Conservation (phyloP, 306 rosid species). For the Pyrus betulifolia region DNA sequence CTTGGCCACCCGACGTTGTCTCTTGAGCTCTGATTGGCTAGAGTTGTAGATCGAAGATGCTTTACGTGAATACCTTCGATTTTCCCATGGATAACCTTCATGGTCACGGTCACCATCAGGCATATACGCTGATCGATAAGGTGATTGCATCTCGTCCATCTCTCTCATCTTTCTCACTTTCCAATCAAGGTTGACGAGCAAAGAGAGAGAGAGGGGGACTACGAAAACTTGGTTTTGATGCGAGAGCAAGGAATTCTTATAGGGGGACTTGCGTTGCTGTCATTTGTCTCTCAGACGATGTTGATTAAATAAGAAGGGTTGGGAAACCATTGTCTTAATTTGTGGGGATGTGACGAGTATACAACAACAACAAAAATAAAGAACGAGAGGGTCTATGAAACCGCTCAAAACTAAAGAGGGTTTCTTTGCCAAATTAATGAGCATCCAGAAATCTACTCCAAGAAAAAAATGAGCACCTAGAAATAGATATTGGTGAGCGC, state of each 20-base stretch:
- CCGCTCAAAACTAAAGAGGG: background rate
- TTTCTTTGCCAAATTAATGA: background rate
- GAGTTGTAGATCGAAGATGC: background rate
- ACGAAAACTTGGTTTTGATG: background rate
- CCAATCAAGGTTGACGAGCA: background rate
- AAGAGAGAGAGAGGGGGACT: background rate
- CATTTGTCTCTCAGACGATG: background rate
- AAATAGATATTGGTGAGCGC: background rate
- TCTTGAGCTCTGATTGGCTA: conserved; percentile 19
- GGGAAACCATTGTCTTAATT: background rate
- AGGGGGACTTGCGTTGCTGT: background rate
- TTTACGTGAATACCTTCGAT: background rate
- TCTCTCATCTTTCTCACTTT: conserved; percentile 4
- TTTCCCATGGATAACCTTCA: background rate
- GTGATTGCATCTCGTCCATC: background rate
- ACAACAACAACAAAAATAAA: background rate
- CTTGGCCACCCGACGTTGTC: conserved; percentile 23
- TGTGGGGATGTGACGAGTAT: background rate
- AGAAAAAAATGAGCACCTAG: background rate
- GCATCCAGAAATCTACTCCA: background rate
- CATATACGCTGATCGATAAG: background rate
- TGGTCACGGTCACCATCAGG: background rate
- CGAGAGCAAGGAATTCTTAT: background rate
- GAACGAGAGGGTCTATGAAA: background rate
- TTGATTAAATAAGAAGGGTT: background rate